Base-by-base conservation (phyloP, 805 yeast species). In the Kurtzmaniella fragi region DNA sequence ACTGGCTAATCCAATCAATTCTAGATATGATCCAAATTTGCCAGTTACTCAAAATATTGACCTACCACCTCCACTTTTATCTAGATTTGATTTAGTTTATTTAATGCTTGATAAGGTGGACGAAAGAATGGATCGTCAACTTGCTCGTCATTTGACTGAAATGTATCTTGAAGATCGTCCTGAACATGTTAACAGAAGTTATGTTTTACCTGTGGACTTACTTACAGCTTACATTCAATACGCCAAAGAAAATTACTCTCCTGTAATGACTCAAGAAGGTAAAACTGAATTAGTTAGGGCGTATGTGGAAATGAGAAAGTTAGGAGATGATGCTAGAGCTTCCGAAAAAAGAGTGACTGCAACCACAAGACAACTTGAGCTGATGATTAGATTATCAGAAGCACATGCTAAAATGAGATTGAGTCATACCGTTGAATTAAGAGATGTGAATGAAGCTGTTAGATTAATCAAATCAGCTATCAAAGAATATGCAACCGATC, bases 351-450 rank as follows among this genome's bases (percentile, higher is more conserved):
- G 99, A 51, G 85, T 93, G 49, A 93, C 99, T 0, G 99, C 99
- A 3, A 93, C 99, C 0, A 91, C 99, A 1, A 78, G 99, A 64
- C 99, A 93, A 61, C 71, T 93, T 41, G 99, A 93, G 63, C 82
- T 95, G 38, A 87, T 93, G 95, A 90, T 91, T 48, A 80, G 99
- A 56, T 71, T 93, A 37, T 64, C 95, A 0, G 99, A 93, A 64
- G 99, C 98, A 0, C 98, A 93, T 59, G 99, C 99, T 1, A 90
- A 89, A 64, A 86, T 93, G 95, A 79, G 96, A 51, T 70, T 93
- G 25, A 75, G 91, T 1, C 64, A 71, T 1, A 57, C 51, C 0
- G 99, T 93, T 4, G 83, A 81, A 39, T 69, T 84, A 17, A 72
- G 71, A 23, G 99, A 93, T 60, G 99, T 93, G 5, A 72, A 74